A percentile compares a stretch with the other conserved stretches of the same genome.
These are phyloP conservation scores for Chrysoporthe austroafricana DNA, from an alignment of 2,329 filamentous ascomycete species.

Conservation along the genomic window DNA sequence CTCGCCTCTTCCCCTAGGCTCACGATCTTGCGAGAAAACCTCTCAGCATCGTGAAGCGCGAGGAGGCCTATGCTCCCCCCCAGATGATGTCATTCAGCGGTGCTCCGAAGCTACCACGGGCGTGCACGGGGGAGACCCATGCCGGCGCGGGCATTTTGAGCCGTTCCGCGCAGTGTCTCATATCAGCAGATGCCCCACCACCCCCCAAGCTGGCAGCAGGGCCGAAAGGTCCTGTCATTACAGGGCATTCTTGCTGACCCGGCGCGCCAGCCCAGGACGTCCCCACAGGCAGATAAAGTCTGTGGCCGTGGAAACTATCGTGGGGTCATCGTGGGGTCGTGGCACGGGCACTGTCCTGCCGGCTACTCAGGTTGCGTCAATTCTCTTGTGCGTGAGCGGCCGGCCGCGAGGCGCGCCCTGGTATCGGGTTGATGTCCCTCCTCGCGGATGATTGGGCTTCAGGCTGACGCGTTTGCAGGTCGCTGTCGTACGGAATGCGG, in stretches of 20 bases:
- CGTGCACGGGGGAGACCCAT: neutral
- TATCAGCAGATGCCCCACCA: constrained; percentile 3
- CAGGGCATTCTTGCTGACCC: neutral
- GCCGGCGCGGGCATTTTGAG: neutral
- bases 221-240: constrained; percentile 3
- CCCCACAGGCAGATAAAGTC: neutral
- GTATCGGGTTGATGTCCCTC: neutral
- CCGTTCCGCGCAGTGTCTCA: neutral
- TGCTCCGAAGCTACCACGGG: neutral
- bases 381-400: neutral
- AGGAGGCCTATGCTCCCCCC: neutral
- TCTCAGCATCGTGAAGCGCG: too few species aligned
- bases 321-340: neutral
- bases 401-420: neutral
- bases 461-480: neutral
- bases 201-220: neutral
- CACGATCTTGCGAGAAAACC: neutral
- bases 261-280: neutral
- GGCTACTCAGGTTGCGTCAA: neutral
- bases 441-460: neutral
- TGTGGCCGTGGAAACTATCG: too few species aligned
- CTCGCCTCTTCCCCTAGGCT: neutral
- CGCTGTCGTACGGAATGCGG: neutral
- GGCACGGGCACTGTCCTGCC: neutral
- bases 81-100: neutral